Base-by-base conservation (phyloP, 306 rosid genomes). In the Gillenia trifoliata region DNA sequence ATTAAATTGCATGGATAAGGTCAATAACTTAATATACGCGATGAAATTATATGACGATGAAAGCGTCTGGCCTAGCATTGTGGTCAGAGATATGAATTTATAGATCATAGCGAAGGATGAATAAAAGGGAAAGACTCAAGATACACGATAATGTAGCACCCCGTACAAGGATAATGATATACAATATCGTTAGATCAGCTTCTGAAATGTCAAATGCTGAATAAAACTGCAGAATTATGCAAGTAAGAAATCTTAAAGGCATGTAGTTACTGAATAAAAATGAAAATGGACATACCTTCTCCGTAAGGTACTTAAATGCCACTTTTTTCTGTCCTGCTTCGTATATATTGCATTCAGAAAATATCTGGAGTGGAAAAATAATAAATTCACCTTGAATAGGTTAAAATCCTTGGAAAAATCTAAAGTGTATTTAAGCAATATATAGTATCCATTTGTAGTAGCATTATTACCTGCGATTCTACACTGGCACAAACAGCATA, bases 401-500 rank as follows among this genome's bases (percentile, higher is more conserved):
- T 75, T 56, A 34, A 71, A 45, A 22, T 67, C 63, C 41, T 65
- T 60, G 61, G 57, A 70, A 41, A 78, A 50, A 16, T 49, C 33
- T 4, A 75, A 52, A 72, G 20, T 31, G 11, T 5, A 71, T 25
- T 8, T 38, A 1, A 71, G 65, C 17, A 26, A 49, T 17, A 11
- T n/a, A 43, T 4, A 73, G 68, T 69, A 60, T 36, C 36, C 77
- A 61, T 47, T 61, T 36, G 25, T 43, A 34, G 71, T 66, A 38
- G 56, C 36, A 79, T 68, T 33, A 74, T 66, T 76, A 95, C 99
- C 93, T 92, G 89, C 5, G 98, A 85, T 83, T 95, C 99, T 55
- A 95, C 98, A 72, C 99, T 85, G 50, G 98, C 96, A 85, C 99
- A 92, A 77, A 95, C 97, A 77, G 97, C 99, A 88, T 95, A 95